Evolutionary conservation across 768 basidiomycete genomes (phyloP).

Genomic region (Trametes villosa): DNA sequence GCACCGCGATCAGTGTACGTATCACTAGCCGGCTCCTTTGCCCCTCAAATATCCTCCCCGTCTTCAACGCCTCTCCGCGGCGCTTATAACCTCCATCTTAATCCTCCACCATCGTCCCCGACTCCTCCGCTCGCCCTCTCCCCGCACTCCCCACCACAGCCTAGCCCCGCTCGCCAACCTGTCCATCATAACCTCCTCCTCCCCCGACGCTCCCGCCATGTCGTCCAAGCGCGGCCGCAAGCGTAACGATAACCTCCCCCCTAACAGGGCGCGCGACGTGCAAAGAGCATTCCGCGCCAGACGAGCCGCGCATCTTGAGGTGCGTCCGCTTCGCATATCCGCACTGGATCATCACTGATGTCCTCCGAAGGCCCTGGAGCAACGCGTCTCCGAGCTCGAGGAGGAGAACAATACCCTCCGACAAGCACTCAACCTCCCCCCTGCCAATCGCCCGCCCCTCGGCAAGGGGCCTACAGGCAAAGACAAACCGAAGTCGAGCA

Average conservation of each 20-base stretch:
- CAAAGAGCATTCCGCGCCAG: slow-evolving; percentile 89
- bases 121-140: slow-evolving; percentile 16
- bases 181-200: neutral
- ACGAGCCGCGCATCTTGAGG: slow-evolving; percentile 85
- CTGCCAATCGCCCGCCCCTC: slow-evolving; percentile 69
- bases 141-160: slow-evolving; percentile 1
- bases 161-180: slow-evolving; percentile 23
- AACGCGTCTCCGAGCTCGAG: slow-evolving; percentile 81
- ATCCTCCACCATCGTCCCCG: slow-evolving; percentile 29
- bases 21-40: slow-evolving; percentile 11
- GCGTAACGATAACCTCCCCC: slow-evolving; percentile 78
- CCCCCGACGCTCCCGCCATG: slow-evolving; percentile 45
- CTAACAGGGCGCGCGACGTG: slow-evolving; percentile 84
- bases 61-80: slow-evolving; percentile 25
- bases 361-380: slow-evolving; percentile 69
- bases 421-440: slow-evolving; percentile 71
- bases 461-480: slow-evolving; percentile 89
- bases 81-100: slow-evolving; percentile 33
- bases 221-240: slow-evolving; percentile 89
- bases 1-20: slow-evolving; percentile 22
- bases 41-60: slow-evolving; percentile 30
- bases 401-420: slow-evolving; percentile 80
- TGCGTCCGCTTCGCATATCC: slow-evolving; percentile 37
- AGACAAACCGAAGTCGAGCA: slow-evolving; percentile 63
- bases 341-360: slow-evolving; percentile 25